Evolutionary conservation across 805 yeast genomes (phyloP).

Genomic region (Ogataea populi-albae): DNA sequence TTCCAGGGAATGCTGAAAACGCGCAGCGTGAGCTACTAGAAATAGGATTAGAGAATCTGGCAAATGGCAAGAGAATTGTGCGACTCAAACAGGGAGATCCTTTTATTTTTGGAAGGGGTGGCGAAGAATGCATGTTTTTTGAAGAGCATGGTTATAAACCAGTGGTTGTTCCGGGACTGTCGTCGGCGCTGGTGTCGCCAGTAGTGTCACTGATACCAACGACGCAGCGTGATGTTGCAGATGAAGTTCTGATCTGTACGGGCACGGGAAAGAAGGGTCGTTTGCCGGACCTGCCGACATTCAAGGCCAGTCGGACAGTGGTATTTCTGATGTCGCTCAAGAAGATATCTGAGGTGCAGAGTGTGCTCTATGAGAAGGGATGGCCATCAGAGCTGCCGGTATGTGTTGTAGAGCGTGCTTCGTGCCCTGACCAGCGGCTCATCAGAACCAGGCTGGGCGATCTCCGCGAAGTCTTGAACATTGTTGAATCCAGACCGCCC

Average conservation of each 20-base stretch:
- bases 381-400: constrained; percentile 79
- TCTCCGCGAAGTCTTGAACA: constrained; percentile 70
- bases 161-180: constrained; percentile 77
- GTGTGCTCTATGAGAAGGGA: constrained; percentile 40
- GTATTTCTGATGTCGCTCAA: constrained; percentile 90
- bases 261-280: constrained; percentile 92
- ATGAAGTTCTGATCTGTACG: constrained; percentile 88
- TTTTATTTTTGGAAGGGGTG: constrained; percentile 93
- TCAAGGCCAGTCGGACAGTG: constrained; percentile 69
- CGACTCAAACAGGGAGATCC: constrained; percentile 97
- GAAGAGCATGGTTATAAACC: constrained; percentile 66
- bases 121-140: constrained; percentile 82
- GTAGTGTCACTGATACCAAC: constrained; percentile 81
- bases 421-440: constrained; percentile 89
- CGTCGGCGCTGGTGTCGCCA: constrained; percentile 88
- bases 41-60: constrained; percentile 65
- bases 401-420: constrained; percentile 85
- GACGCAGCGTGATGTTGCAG: constrained; percentile 88
- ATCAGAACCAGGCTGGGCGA: constrained; percentile 67
- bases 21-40: constrained; percentile 83
- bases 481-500: constrained; percentile 86
- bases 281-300: constrained; percentile 74
- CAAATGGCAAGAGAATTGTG: constrained; percentile 73
- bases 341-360: constrained; percentile 58
- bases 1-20: constrained; percentile 93